These are phyloP conservation scores for Cryphonectria carpinicola DNA, from an alignment of 2,329 filamentous ascomycete species.

Conservation along the genomic window DNA sequence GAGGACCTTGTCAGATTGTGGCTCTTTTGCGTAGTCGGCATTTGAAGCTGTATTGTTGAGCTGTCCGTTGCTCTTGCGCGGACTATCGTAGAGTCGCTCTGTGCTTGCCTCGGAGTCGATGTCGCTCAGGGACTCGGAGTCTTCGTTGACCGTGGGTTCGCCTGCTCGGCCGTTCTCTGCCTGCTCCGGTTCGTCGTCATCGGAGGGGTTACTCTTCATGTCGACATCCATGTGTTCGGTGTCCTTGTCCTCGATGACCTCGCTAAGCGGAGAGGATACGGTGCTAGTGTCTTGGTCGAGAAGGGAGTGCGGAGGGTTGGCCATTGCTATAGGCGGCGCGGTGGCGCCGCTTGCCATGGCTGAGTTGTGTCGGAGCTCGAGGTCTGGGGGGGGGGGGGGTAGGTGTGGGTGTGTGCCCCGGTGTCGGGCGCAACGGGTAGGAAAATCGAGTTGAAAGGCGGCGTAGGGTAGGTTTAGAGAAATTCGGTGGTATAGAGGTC, in stretches of 20 bases:
- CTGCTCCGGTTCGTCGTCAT: slow-evolving; percentile 34
- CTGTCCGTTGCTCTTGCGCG: slow-evolving; percentile 54
- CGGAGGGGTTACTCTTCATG: slow-evolving; percentile 32
- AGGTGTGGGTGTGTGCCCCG: not conserved
- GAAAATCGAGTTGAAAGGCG: not conserved
- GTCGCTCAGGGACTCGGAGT: slow-evolving; percentile 57
- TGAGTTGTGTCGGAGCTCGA: not conserved
- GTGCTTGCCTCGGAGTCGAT: slow-evolving; percentile 86
- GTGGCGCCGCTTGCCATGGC: slow-evolving; percentile 56
- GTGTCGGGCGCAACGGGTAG: slow-evolving; percentile 24
- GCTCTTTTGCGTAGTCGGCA: slow-evolving; percentile 37
- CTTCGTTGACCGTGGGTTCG: slow-evolving; percentile 37
- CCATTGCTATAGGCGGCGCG: slow-evolving; percentile 53
- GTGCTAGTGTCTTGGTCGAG: slow-evolving; percentile 64
- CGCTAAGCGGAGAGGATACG: slow-evolving; percentile 88
- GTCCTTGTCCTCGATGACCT: slow-evolving; percentile 77
- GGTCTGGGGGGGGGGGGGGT: not conserved
- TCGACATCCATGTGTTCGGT: slow-evolving; percentile 65
- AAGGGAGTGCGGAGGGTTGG: slow-evolving; percentile 52
- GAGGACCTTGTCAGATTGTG: slow-evolving; percentile 54
- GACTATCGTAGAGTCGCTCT: slow-evolving; percentile 89
- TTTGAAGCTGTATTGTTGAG: slow-evolving; percentile 3
- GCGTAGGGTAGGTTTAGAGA: not conserved
- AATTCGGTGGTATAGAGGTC: not conserved
- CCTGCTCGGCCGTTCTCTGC: slow-evolving; percentile 25